A percentile compares a stretch with the other conserved stretches of the same genome.
These are phyloP conservation scores for Themeda triandra DNA, from an alignment of 176 grass and related monocot species.

Conservation along the genomic window DNA sequence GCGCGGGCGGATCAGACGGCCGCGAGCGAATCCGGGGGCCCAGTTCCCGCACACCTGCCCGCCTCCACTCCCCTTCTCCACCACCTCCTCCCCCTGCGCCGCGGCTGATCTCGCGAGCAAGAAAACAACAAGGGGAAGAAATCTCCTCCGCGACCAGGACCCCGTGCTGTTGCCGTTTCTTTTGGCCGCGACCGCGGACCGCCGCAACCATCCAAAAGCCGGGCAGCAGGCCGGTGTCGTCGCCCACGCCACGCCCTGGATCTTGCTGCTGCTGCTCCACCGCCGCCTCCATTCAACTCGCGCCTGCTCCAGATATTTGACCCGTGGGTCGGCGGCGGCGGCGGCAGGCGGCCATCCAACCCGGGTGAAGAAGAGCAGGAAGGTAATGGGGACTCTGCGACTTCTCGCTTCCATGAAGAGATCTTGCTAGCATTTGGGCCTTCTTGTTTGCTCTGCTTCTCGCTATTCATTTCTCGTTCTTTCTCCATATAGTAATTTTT, in stretches of 20 bases:
- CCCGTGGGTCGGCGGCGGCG: not conserved
- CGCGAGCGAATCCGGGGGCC: slow-evolving; percentile 48
- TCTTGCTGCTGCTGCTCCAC: not conserved
- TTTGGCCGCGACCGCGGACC: slow-evolving; percentile 16
- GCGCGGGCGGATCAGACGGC: slow-evolving; percentile 42
- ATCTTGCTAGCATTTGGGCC: not conserved
- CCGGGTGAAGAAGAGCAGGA: not conserved
- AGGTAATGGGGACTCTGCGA: slow-evolving; percentile 36
- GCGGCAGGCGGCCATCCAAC: not conserved
- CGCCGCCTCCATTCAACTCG: not conserved
- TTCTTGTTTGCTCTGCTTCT: not conserved
- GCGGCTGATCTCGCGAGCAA: not conserved
- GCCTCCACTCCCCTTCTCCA: not conserved
- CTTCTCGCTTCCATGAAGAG: too few species aligned
- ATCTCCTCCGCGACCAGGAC: not conserved
- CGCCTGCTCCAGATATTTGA: not conserved
- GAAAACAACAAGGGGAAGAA: not conserved
- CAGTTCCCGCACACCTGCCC: slow-evolving; percentile 3
- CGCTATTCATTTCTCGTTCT: not conserved
- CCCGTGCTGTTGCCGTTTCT: slow-evolving; percentile 18
- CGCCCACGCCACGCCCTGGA: not conserved
- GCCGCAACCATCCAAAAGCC: slow-evolving; percentile 28
- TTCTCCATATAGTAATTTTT: not conserved
- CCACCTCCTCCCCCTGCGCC: not conserved
- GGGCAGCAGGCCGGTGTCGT: not conserved